Base-by-base conservation (phyloP, 345 rosid genomes). In the Atalantia buxifolia region DNA sequence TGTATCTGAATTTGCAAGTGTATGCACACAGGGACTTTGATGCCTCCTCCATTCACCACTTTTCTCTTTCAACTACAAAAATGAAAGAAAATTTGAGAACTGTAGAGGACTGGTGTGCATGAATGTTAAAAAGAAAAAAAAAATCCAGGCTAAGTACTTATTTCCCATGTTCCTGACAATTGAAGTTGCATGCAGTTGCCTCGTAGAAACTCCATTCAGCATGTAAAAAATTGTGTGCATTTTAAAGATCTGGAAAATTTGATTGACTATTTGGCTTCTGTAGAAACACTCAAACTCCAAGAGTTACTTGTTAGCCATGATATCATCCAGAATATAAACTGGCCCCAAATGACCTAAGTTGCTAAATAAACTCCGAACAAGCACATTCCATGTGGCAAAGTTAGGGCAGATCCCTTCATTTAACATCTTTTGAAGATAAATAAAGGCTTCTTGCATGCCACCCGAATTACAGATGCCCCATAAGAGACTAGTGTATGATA, bases 381-480 rank as follows among this genome's bases (percentile, higher is more conserved):
- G 77, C 48, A 90, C 90, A 88, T 92, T 88, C 97, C 98, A 90
- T 35, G 92, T 85, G 77, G 87, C 90, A 53, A 76, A 64, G 84
- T 88, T 90, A 40, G 98, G 94, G 73, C 55, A 82, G 71, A 88
- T 73, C 69, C 89, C 87, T 78, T 82, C 83, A 31, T 75, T 81
- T 67, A 88, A 53, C 92, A 90, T 89, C 84, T 81, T 89, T 63
- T 87, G 85, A 59, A 93, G 84, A 81, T 83, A 81, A 56, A 36
- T 8, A 22, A 81, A 56, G 61, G 88, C 92, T 62, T 84, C 93
- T 38, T 90, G 94, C 61, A 79, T 25, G 55, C 92, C 85, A 79
- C 76, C 65, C 77, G 66, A 86, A 24, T 85, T 84, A 82, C 94
- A 90, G 14, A 93, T 77, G 12, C 94, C 94, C 90, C 93, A 85